Conservation (phyloP, 2,329 filamentous ascomycete genomes). For the Xylaria sp. region DNA sequence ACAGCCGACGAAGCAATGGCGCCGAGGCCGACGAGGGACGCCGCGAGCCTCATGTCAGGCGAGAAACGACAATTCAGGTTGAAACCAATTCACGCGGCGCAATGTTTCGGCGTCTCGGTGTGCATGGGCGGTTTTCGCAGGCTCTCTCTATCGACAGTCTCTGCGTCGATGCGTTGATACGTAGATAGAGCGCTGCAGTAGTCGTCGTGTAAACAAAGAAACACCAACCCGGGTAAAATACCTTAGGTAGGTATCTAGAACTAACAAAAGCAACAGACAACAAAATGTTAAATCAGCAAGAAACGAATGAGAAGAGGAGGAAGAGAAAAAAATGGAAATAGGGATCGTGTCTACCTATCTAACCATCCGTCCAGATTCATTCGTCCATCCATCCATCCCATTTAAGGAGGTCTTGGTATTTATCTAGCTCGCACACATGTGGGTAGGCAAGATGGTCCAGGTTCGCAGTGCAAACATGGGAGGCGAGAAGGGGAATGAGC, state of each 20-base stretch:
- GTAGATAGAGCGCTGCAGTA: not conserved
- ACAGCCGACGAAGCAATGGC: slow-evolving; percentile 32
- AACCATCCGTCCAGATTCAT: not conserved
- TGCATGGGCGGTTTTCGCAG: not conserved
- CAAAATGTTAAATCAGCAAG: not conserved
- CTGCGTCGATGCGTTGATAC: no score
- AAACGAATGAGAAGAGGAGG: not conserved
- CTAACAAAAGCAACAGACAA: not conserved
- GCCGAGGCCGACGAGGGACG: slow-evolving; percentile 35
- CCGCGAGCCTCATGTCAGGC: slow-evolving; percentile 38
- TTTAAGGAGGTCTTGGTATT: not conserved
- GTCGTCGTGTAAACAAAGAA: not conserved
- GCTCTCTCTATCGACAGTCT: not conserved
- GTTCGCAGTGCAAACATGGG: not conserved
- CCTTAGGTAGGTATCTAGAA: not conserved
- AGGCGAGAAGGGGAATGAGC: not conserved
- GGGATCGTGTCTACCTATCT: not conserved
- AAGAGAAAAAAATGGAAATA: not conserved
- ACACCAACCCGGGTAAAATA: no score
- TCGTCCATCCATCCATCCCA: not conserved
- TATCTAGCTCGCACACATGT: not conserved
- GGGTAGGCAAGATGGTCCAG: not conserved
- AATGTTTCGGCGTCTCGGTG: not conserved
- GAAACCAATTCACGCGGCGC: not conserved
- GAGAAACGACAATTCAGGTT: not conserved